Base-by-base conservation (phyloP, 768 basidiomycete genomes). In the Boletus sp. region DNA sequence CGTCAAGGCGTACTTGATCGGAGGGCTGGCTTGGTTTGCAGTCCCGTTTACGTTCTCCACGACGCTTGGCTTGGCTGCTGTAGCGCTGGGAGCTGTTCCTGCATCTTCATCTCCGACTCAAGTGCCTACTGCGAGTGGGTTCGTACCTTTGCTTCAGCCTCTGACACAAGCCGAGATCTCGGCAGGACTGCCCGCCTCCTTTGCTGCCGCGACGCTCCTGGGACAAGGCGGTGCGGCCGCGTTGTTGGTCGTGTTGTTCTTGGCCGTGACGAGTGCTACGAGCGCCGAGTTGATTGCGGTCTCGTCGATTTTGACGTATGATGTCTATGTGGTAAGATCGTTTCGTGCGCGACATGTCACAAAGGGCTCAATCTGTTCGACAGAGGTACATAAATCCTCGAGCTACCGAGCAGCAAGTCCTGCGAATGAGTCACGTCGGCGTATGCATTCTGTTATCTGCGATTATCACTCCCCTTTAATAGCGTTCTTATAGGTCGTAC, bases 231-330 rank as follows among this genome's bases (percentile, higher is more conserved):
- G 95, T 30, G 94, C 92, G 3, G 81, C 83, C 5, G 86, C 90
- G 0, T 74, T 96, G 58, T 82, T 95, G 17, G 71, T 94, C 36
- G 78, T 96, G 1, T 81, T 95, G 33, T 95, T 95, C 78, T 75
- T 94, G 69, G 91, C 92, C 11, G 91, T 94, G 60, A 91, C 90
- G 1, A 84, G 86, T 47, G 91, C 93, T 3, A 90, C 88, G 44
- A 86, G 85, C 45, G 94, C 94, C 12, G 95, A 98, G 73, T 78
- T 95, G 55, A 95, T 98, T 63, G 95, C 94, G 0, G 91, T 94
- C 2, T 93, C 92, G 1, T 84, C 84, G 0, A 67, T 95, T 48
- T 67, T 94, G 64, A 93, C 93, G 0, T 94, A 91, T 64, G 94
- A 94, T 70, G 77, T 94, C 7, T 92, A 93, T 74, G 89, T 89